These are phyloP conservation scores for Cairneyella variabilis DNA, from an alignment of 495 filamentous ascomycete species.

Conservation along the genomic window DNA sequence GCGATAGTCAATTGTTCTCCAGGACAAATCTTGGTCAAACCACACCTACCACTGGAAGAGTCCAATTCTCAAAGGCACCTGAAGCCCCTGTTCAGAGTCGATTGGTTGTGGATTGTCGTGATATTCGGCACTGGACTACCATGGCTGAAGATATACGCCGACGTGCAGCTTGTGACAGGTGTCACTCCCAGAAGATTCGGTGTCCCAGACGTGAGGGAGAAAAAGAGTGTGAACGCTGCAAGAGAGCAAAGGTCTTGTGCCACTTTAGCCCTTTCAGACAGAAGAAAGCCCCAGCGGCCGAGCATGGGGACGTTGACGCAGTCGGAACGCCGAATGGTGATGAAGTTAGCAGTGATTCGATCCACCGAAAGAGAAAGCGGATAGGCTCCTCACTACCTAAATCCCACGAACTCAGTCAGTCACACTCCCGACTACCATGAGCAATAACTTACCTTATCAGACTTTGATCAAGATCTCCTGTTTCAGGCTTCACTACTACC, in stretches of 20 bases:
- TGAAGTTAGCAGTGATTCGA: neutral
- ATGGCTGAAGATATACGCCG: conserved; percentile 19
- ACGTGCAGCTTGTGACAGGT: conserved; percentile 33
- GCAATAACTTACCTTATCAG: neutral
- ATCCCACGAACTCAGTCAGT: neutral
- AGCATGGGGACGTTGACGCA: neutral
- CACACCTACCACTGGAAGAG: too few species aligned
- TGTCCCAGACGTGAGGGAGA: conserved; percentile 31
- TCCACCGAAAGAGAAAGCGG: neutral
- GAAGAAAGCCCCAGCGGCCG: conserved; percentile 22
- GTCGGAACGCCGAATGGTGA: neutral
- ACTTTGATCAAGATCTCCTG: neutral
- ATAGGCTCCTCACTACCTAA: neutral
- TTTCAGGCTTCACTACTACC: neutral
- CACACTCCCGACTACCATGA: neutral
- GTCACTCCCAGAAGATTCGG: conserved; percentile 37
- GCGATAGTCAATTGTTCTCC: too few species aligned
- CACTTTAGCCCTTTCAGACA: conserved; percentile 33
- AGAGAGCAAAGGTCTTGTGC: conserved; percentile 30
- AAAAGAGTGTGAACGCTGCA: conserved; percentile 31
- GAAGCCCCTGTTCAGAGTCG: too few species aligned
- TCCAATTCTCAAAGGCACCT: too few species aligned
- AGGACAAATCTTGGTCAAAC: too few species aligned
- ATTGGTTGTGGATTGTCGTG: too few species aligned
- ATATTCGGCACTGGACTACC: too few species aligned